These are phyloP conservation scores for Colletotrichum shisoi DNA, from an alignment of 2,329 filamentous ascomycete species.

Conservation along the genomic window DNA sequence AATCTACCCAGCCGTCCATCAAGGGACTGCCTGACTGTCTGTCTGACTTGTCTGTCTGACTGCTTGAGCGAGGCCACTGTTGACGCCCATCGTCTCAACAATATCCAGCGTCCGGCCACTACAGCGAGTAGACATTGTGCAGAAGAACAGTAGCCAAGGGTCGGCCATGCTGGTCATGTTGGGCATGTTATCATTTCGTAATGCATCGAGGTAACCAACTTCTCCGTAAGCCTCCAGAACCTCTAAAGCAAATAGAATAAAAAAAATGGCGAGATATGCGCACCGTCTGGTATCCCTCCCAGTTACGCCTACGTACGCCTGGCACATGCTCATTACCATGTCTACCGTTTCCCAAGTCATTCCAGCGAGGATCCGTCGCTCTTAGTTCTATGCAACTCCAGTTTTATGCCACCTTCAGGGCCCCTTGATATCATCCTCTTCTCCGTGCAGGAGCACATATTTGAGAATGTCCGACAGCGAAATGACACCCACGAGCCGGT, in stretches of 20 bases:
- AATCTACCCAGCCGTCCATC: neutral
- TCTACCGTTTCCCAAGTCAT: constrained; percentile 37
- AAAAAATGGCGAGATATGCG: constrained; percentile 26
- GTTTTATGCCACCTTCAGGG: constrained; percentile 22
- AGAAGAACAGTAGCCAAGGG: neutral
- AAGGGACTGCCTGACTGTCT: too few species aligned
- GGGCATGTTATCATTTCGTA: constrained; percentile 38
- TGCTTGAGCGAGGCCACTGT: neutral
- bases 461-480: constrained; percentile 96
- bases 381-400: constrained; percentile 37
- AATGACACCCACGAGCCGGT: constrained; percentile 84
- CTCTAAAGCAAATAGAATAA: constrained; percentile 38
- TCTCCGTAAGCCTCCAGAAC: constrained; percentile 21
- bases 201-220: constrained; percentile 33
- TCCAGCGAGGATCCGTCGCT: constrained; percentile 39
- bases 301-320: constrained; percentile 46
- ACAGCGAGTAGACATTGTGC: neutral
- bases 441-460: constrained; percentile 85
- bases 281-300: constrained; percentile 40
- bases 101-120: neutral
- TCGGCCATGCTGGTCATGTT: neutral
- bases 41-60: neutral
- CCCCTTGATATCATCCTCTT: constrained; percentile 59
- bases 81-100: neutral
- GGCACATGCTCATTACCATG: constrained; percentile 45